Percentiles rank a stretch among this genome's conserved stretches.
Evolutionary conservation across 1,139 yeast genomes (phyloP).

Genomic region (Komagataea norvegica): DNA sequence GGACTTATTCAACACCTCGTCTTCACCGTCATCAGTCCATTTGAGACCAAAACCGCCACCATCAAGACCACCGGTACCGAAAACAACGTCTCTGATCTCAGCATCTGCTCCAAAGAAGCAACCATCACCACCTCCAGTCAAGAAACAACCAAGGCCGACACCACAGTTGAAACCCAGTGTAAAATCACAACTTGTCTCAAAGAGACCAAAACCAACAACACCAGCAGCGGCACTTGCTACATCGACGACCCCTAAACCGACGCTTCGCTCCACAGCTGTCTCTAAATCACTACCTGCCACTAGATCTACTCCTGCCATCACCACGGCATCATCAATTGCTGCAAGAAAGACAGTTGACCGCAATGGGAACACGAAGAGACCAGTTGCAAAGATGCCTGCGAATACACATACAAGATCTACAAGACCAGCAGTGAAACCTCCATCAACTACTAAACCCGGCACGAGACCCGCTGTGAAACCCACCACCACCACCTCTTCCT

Average conservation of each 20-base stretch:
- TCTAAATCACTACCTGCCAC: background rate
- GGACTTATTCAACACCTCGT: background rate
- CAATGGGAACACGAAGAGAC: background rate
- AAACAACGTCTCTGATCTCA: slow-evolving; percentile 10
- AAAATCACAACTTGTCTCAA: slow-evolving; percentile 6
- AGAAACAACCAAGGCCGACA: slow-evolving; percentile 6
- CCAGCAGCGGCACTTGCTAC: too few relatives aligned
- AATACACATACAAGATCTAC: slow-evolving; percentile 3
- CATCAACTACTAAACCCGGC: slow-evolving; percentile 4
- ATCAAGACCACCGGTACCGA: slow-evolving; percentile 12
- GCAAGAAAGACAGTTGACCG: slow-evolving; percentile 3
- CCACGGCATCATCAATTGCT: slow-evolving; percentile 2
- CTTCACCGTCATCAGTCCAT: too few relatives aligned
- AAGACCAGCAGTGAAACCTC: slow-evolving; percentile 13
- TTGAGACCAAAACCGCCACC: background rate
- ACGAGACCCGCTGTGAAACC: background rate
- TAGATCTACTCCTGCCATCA: background rate
- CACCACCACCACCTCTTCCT: slow-evolving; percentile 4
- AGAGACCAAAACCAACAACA: background rate
- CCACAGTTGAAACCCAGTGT: slow-evolving; percentile 1
- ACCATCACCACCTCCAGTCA: background rate
- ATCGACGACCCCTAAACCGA: too few relatives aligned
- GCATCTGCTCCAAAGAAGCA: slow-evolving; percentile 6
- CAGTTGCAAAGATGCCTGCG: background rate
- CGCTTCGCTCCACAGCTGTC: background rate